These are phyloP conservation scores for Trichoderma koningii DNA, from an alignment of 2,329 filamentous ascomycete species.

Conservation along the genomic window DNA sequence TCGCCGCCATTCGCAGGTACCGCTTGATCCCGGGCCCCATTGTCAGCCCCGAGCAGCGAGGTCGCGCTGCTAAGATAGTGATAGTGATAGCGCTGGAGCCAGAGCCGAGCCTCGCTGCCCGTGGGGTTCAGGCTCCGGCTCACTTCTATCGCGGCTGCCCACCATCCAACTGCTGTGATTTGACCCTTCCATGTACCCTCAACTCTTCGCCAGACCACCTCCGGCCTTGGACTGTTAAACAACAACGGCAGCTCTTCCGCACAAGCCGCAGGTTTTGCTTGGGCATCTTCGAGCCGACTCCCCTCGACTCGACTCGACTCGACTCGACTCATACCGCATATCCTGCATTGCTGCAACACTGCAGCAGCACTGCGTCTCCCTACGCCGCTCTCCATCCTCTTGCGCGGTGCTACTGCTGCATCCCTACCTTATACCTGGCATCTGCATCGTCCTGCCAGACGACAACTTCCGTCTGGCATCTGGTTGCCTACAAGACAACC, in stretches of 20 bases:
- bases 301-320: too few species aligned
- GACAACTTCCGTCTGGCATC: not conserved
- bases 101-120: conserved; percentile 19
- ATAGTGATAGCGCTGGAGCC: not conserved
- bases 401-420: conserved; percentile 2
- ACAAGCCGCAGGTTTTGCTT: too few species aligned
- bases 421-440: conserved; percentile 4
- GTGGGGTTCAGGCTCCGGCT: not conserved
- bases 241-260: not conserved
- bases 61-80: not conserved
- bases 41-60: conserved; percentile 10
- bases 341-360: not conserved
- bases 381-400: not conserved
- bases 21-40: not conserved
- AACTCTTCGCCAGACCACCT: not conserved
- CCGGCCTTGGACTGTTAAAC: not conserved
- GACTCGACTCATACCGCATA: too few species aligned
- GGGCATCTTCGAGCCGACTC: too few species aligned
- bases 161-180: not conserved
- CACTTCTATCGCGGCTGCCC: conserved; percentile 20
- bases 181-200: not conserved
- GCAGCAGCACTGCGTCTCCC: too few species aligned
- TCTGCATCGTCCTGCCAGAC: not conserved
- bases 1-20: conserved; percentile 8
- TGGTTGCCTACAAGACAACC: not conserved